Evolutionary conservation across 345 rosid species (phyloP), one percentile per base, ranked within the genome.

Genomic region (Camelina hispida): DNA sequence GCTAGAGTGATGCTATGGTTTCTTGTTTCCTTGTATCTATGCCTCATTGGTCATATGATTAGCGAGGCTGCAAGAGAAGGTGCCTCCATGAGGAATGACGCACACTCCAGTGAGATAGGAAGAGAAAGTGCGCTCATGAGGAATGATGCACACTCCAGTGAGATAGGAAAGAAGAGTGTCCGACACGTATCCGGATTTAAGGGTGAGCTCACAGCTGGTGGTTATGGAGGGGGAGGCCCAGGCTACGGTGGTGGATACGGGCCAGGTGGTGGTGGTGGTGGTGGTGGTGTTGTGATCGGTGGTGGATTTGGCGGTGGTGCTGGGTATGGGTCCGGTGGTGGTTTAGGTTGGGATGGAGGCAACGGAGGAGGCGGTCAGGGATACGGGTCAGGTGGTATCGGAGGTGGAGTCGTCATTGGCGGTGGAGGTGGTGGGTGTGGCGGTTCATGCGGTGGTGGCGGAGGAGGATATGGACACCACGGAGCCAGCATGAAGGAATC

Each of bases 221-320:
- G 77, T 37, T 77, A 77, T 40, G 80, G 76, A 2, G 75, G 80
- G 0, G 70, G 80, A 5, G 80, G 58, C 15, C 57, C 80, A 0
- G 75, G 75, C 1, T 53, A 54, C 47, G 72, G 76, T 57, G 80
- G 80, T 48, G 80, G 80, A 63, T 77, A 77, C 30, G 80, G 66
- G 3, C 66, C 67, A 64, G 80, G 80, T 58, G 80, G 80, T 58
- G 76, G 76, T 54, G 25, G 52, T 53, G 67, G 71, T 47, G 80
- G 71, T 47, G 80, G 74, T 47, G 80, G 74, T 35, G 79, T 52
- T 42, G 74, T 68, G 12, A 52, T 67, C 18, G 80, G 80, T 46
- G 76, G 76, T 23, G 80, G 76, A 38, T 55, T 62, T 62, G 80
- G 74, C 47, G 75, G 58, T 8, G 79, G 74, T 44, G 65, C 25